Conservation (phyloP, 352 stramenopile species). For the Pythium grandisporangium region DNA sequence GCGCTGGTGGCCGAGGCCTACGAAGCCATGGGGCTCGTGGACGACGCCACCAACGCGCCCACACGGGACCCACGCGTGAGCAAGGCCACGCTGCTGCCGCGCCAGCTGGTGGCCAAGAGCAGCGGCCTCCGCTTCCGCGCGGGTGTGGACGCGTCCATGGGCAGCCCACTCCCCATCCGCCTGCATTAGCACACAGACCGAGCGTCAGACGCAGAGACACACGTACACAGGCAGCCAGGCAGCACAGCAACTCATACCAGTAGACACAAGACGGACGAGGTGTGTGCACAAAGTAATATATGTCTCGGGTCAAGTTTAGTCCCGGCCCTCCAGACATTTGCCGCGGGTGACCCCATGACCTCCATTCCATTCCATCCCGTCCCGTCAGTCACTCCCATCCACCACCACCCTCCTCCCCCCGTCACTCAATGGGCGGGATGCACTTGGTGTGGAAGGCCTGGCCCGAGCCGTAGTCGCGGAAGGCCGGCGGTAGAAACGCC, state of each 20-base stretch:
- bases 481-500: constrained; percentile 75
- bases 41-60: constrained; percentile 28
- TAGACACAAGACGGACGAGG: too few relatives aligned
- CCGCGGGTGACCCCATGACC: too few relatives aligned
- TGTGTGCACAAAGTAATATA: too few relatives aligned
- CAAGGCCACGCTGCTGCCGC: constrained; percentile 29
- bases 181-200: constrained; percentile 28
- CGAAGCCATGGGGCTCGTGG: constrained; percentile 48
- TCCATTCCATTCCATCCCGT: too few relatives aligned
- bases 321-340: too few relatives aligned
- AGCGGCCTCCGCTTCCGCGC: constrained; percentile 26
- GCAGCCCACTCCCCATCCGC: constrained; percentile 59
- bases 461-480: constrained; percentile 75
- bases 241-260: too few relatives aligned
- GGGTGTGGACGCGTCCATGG: constrained; percentile 24
- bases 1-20: constrained; percentile 64
- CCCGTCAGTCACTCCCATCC: too few relatives aligned
- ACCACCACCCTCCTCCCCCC: not conserved
- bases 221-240: too few relatives aligned
- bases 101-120: constrained; percentile 25
- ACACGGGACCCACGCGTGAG: constrained; percentile 16
- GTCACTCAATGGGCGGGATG: constrained; percentile 38
- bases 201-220: too few relatives aligned
- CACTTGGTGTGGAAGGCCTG: constrained; percentile 82
- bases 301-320: too few relatives aligned